Conservation (phyloP, 345 rosid genomes). For the Iberis pinnata region DNA sequence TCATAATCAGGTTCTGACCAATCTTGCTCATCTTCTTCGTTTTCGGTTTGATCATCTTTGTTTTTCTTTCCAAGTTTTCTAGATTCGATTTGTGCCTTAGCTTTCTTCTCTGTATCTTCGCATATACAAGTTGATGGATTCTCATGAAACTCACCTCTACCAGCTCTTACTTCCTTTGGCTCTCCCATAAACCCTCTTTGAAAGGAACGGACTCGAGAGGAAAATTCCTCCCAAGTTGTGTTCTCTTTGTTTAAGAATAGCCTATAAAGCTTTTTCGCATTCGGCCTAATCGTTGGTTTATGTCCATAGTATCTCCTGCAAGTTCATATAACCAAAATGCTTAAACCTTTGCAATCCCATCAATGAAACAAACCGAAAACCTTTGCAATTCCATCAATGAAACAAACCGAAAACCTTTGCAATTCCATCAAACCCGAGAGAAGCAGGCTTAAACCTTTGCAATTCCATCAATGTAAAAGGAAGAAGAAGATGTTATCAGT, state of each 20-base stretch:
- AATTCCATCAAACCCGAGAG: too few relatives aligned
- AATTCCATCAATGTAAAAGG: background rate
- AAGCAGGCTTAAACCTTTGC: background rate
- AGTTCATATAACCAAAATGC: slow-evolving; percentile 9
- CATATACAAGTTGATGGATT: slow-evolving; percentile 91
- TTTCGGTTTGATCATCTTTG: slow-evolving; percentile 32
- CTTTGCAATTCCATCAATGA: background rate
- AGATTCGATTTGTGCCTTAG: slow-evolving; percentile 34
- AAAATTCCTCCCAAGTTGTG: slow-evolving; percentile 80
- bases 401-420: background rate
- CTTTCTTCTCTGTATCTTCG: slow-evolving; percentile 62
- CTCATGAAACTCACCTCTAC: slow-evolving; percentile 97
- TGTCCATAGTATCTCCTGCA: slow-evolving; percentile 93
- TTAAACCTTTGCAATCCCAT: slow-evolving; percentile 2
- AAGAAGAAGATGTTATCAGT: slow-evolving; percentile 9
- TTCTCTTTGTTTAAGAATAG: slow-evolving; percentile 55
- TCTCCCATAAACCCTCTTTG: slow-evolving; percentile 98
- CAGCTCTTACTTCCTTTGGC: slow-evolving; percentile 86
- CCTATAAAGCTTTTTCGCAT: slow-evolving; percentile 76
- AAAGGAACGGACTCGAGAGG: slow-evolving; percentile 55
- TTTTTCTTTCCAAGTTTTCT: slow-evolving; percentile 52
- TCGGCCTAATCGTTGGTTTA: slow-evolving; percentile 91
- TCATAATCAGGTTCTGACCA: slow-evolving; percentile 61
- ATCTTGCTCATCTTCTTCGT: slow-evolving; percentile 56
- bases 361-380: background rate